A percentile compares a stretch with the other conserved stretches of the same genome.
These are phyloP conservation scores for Eucalyptus microcorys DNA, from an alignment of 345 rosid species.

Conservation along the genomic window DNA sequence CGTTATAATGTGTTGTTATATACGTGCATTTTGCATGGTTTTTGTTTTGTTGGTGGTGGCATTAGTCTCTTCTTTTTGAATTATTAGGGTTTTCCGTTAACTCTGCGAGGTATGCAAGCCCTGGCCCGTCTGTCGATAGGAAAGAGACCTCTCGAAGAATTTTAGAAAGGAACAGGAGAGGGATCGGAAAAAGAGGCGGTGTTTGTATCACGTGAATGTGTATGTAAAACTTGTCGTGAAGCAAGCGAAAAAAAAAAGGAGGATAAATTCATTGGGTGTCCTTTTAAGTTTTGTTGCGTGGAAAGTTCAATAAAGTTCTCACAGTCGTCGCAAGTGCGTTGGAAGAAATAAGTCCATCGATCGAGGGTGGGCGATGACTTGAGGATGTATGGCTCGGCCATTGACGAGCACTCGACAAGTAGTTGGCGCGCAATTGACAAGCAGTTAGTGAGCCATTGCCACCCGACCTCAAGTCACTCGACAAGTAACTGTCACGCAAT, in stretches of 20 bases:
- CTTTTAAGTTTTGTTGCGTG: background rate
- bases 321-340: background rate
- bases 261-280: too few species aligned
- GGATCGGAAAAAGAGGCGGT: background rate
- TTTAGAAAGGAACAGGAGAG: background rate
- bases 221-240: background rate
- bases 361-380: background rate
- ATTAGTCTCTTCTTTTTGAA: background rate
- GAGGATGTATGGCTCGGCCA: background rate
- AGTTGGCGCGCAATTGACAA: background rate
- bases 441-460: fast-evolving
- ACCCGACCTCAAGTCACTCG: too few species aligned
- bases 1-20: background rate
- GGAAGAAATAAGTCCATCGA: background rate
- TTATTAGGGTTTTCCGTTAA: background rate
- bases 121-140: background rate
- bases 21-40: background rate
- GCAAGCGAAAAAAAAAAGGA: background rate
- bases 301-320: background rate
- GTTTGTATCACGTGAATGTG: background rate
- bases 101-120: background rate
- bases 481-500: fast-evolving
- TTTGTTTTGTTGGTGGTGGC: background rate
- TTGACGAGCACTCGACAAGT: fast-evolving
- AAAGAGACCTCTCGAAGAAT: background rate